These are phyloP conservation scores for Rhamnella rubrinervis DNA, from an alignment of 331 rosid species.

Conservation along the genomic window DNA sequence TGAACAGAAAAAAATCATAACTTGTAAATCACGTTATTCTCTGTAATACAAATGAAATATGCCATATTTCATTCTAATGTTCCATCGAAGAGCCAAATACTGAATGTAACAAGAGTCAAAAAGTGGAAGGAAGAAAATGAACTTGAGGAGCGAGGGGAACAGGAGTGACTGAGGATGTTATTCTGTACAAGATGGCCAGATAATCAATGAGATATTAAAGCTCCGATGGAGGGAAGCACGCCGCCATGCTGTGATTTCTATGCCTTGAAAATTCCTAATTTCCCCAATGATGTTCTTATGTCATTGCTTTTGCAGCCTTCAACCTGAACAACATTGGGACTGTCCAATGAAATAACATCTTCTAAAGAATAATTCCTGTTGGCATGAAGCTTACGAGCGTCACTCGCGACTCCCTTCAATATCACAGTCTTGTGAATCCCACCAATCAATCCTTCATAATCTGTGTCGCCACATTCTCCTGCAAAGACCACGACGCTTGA, in stretches of 20 bases:
- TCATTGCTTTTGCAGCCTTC: slow-evolving; percentile 28
- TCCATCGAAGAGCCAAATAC: no score
- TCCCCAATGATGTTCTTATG: slow-evolving; percentile 37
- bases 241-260: slow-evolving; percentile 12
- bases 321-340: slow-evolving; percentile 37
- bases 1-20: no score
- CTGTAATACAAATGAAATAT: no score
- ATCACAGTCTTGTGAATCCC: slow-evolving; percentile 46
- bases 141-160: no score
- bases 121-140: no score
- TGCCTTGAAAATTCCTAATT: slow-evolving; percentile 38
- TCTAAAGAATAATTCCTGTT: slow-evolving; percentile 44
- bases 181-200: neutral
- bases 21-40: no score
- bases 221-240: neutral
- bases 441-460: slow-evolving; percentile 51
- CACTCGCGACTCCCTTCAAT: slow-evolving; percentile 36
- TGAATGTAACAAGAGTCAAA: no score
- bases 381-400: slow-evolving; percentile 38
- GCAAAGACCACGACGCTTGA: slow-evolving; percentile 44
- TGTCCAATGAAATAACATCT: slow-evolving; percentile 35
- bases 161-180: no score
- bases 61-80: no score
- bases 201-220: neutral
- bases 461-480: slow-evolving; percentile 62